Conservation (phyloP, 768 basidiomycete species). For the Hirschioporus abietinus region DNA sequence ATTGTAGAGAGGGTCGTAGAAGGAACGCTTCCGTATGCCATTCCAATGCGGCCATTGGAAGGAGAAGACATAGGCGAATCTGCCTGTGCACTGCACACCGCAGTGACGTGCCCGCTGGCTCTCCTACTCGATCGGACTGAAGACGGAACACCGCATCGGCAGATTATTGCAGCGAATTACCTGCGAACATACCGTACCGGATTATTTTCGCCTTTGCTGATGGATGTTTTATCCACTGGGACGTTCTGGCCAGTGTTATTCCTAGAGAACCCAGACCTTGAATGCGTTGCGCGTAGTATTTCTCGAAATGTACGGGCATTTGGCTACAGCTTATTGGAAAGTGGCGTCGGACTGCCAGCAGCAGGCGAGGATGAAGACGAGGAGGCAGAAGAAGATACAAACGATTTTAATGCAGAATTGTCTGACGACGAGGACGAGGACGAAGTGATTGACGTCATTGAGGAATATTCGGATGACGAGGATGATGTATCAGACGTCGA, state of each 20-base stretch:
- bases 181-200: slow-evolving; percentile 61
- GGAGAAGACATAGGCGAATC: background rate
- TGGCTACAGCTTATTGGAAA: slow-evolving; percentile 64
- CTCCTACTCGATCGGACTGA: slow-evolving; percentile 43
- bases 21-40: slow-evolving; percentile 72
- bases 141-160: background rate
- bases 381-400: slow-evolving; percentile 58
- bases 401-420: slow-evolving; percentile 59
- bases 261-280: slow-evolving; percentile 72
- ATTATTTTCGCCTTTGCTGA: slow-evolving; percentile 45
- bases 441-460: slow-evolving; percentile 66
- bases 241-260: slow-evolving; percentile 72
- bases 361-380: slow-evolving; percentile 26
- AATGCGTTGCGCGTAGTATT: slow-evolving; percentile 58
- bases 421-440: slow-evolving; percentile 38
- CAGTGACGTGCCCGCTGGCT: slow-evolving; percentile 50
- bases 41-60: slow-evolving; percentile 42
- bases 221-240: slow-evolving; percentile 56
- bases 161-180: slow-evolving; percentile 43
- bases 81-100: slow-evolving; percentile 58
- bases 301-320: slow-evolving; percentile 58
- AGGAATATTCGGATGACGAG: slow-evolving; percentile 51
- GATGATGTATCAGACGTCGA: slow-evolving; percentile 32
- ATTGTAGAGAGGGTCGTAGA: slow-evolving; percentile 68
- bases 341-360: slow-evolving; percentile 55